Conservation (phyloP, 495 filamentous ascomycete genomes). For the Aspergillus nanangensis region DNA sequence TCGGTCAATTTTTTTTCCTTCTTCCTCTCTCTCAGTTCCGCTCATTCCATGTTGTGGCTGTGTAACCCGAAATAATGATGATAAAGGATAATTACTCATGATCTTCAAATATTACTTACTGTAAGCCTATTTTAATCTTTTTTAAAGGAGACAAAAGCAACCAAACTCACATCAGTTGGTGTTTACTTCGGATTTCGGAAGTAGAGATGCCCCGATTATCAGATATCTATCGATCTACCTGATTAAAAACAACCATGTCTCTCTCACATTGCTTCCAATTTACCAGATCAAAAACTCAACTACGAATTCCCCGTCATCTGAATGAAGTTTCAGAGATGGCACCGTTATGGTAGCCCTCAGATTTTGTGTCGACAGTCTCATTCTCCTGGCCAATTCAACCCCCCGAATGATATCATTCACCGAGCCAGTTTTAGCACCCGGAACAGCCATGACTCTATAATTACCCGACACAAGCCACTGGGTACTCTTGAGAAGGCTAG, state of each 20-base stretch:
- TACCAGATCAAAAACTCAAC: background rate
- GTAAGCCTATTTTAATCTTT: too few relatives aligned
- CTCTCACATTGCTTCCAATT: background rate
- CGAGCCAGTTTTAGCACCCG: slow-evolving; percentile 5
- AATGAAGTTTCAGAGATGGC: slow-evolving; percentile 28
- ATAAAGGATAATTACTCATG: too few relatives aligned
- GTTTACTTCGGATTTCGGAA: background rate
- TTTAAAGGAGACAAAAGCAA: too few relatives aligned
- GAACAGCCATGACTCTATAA: slow-evolving; percentile 14
- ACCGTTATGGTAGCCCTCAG: slow-evolving; percentile 9
- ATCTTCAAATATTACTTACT: too few relatives aligned
- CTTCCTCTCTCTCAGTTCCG: too few relatives aligned
- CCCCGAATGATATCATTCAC: too few relatives aligned
- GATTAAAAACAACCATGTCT: background rate
- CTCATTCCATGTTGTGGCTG: too few relatives aligned
- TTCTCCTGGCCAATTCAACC: background rate
- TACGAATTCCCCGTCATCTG: slow-evolving; percentile 13
- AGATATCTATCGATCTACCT: too few relatives aligned
- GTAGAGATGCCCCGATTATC: background rate
- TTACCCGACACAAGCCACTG: slow-evolving; percentile 17
- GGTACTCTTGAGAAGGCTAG: slow-evolving; percentile 23
- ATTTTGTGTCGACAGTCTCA: slow-evolving; percentile 7
- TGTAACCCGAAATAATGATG: too few relatives aligned
- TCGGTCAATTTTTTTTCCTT: slow-evolving; percentile 22
- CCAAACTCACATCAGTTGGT: too few relatives aligned